Evolutionary conservation across 2,329 filamentous ascomycete species (phyloP), one percentile per base, ranked within the genome.

Genomic region (Ceratocystis papillata): DNA sequence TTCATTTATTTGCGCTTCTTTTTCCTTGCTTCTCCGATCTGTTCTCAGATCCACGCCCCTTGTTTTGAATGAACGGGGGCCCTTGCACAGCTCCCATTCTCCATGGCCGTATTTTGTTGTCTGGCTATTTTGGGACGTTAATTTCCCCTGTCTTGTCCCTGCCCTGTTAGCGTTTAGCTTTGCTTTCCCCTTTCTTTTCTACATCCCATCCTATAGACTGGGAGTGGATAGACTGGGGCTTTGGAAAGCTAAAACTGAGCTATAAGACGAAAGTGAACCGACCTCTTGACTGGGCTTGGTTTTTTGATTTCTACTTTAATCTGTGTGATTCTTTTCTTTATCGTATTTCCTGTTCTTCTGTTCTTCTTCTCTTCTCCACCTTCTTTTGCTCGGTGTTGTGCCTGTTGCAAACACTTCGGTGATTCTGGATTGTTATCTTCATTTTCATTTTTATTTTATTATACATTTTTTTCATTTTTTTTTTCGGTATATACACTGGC

Each of bases 261-360:
- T 63, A 63, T 63, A 63, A 63, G 61, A 63, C 45, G 61, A 63
- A 63, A 63, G 44, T 37, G 5, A 48, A 12, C 61, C 61, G 44
- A 48, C 61, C 61, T 65, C 22, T 45, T 37, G 17, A 30, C 6
- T 65, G 22, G 30, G 30, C 17, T 45, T 44, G 15, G 20, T n/a
- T 12, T 20, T 20, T 5, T 25, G n/a, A 30, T 64, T 64, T 50
- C 22, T 28, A 20, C 28, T 37, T 30, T 8, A n/a, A 33, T 33
- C 55, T 20, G 28, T 7, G 55, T 59, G 55, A 17, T 46, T 45
- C 2, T 59, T 61, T 65, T 60, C 50, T 59, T 45, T 17, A 45
- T 65, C n/a, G 37, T 37, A 1, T 25, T 17, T 64, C 15, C 41
- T 48, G 37, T 59, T 59, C 28, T 59, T 17, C 20, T 41, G 12